Evolutionary conservation across 1,139 yeast genomes (phyloP).

Genomic region (Wickerhamomyces sp.): DNA sequence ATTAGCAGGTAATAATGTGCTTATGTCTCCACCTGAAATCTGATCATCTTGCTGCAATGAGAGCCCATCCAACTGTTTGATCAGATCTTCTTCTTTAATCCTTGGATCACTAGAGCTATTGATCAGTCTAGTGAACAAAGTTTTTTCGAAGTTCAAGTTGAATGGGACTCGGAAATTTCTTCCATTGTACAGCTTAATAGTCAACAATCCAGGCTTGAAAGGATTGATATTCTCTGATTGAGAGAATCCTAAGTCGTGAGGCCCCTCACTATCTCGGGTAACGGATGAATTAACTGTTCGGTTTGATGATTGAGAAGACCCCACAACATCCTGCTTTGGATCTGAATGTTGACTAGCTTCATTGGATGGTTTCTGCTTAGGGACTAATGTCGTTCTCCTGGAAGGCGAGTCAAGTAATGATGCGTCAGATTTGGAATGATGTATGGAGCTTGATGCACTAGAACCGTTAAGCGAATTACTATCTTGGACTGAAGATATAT

Average conservation of each 20-base stretch:
- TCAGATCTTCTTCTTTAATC: conserved; percentile 11
- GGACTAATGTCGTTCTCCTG: not conserved
- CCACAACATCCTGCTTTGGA: conserved; percentile 1
- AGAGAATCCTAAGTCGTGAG: not conserved
- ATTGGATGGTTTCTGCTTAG: not conserved
- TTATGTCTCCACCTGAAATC: conserved; percentile 27
- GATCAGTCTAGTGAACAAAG: conserved; percentile 17
- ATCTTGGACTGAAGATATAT: not conserved
- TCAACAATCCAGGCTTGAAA: conserved; percentile 61
- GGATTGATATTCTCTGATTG: conserved; percentile 18
- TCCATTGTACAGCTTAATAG: conserved; percentile 65
- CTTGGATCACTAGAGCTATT: conserved; percentile 13
- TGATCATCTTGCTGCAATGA: conserved; percentile 24
- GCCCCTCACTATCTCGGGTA: not conserved
- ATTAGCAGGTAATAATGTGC: conserved; percentile 56
- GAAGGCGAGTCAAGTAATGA: not conserved
- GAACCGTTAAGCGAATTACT: not conserved
- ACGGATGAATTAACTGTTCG: conserved; percentile 4
- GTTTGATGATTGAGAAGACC: conserved; percentile 12
- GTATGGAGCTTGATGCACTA: not conserved
- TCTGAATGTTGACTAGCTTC: not conserved
- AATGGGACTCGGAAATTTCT: conserved; percentile 60
- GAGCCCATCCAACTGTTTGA: conserved; percentile 12
- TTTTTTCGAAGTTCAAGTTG: conserved; percentile 29
- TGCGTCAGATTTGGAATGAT: not conserved